Base-by-base conservation (phyloP, 352 stramenopile genomes). In the Aphanomyces euteiches region DNA sequence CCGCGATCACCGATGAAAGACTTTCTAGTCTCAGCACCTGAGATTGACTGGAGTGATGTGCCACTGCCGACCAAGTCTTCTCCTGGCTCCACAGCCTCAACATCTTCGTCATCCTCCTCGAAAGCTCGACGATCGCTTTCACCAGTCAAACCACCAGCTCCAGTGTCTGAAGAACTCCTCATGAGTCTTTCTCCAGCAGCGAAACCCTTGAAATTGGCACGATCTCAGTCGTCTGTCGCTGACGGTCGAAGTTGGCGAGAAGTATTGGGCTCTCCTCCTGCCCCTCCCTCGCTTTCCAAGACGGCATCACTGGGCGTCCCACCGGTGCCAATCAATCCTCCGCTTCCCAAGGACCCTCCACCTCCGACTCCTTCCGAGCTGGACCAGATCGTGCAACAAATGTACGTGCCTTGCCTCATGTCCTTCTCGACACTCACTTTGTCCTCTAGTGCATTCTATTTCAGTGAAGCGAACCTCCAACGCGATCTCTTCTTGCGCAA, bases 401-500 rank as follows among this genome's bases (percentile, higher is more conserved):
- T 70, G 64, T 70, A 63, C 45, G 54, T 60, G 5, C 0, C 7
- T 36, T 1, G 7, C 37, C 17, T 13, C 64, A 19, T 61, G 17
- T 41, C 43, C 6, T 40, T 7, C 2, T 40, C 19, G 45, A 28
- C 3, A 10, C 64, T 70, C 64, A 70, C 48, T 41, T 10, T 56
- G 8, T 5, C 39, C 10, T 21, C 5, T 70, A 73, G 67, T 58
- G 67, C 17, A 10, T 73, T 60, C 19, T 73, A 73, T 57, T 73
- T 73, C 19, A 73, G 67, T 47, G 67, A 73, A 3, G 15, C 39
- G 36, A 73, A 73, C 39, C 45, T 73, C 34, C 3, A 34, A 13
- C 56, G 60, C 37, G 67, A 73, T 67, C 39, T 68, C 13, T 73
- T 73, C 47, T 47, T 73, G 47, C 67, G 67, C 39, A 28, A 73